Evolutionary conservation across 495 filamentous ascomycete genomes (phyloP), one percentile per base, ranked within the genome.

Genomic region (Aspergillus indologenus): DNA sequence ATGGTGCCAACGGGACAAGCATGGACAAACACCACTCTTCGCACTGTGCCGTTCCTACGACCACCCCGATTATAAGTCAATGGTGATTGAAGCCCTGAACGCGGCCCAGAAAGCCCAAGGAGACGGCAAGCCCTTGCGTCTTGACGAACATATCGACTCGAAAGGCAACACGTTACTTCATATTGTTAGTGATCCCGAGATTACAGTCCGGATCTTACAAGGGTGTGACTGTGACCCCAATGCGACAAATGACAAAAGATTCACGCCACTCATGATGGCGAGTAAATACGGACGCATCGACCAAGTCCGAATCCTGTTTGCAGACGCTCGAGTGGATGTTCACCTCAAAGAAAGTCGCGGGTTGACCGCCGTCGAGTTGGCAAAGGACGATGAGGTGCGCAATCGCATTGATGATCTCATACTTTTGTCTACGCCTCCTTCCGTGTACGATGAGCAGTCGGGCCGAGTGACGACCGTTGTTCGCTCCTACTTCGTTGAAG

Each of bases 271-370:
- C 53, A 99, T 99, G 95, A 90, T 98, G 56, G 93, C 92, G n/a
- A 96, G 92, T 79, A 99, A 99, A 73, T 99, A 96, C 65, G 94
- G 93, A 22, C 84, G 95, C 47, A 88, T 96, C 18, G 94, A 97
- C 61, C 88, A 92, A 80, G 93, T 99, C 7, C 83, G 92, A 57
- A 86, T 86, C 17, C 79, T 99, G 14, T 97, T 96, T 67, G 81
- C 84, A 49, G 95, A 98, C 69, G 81, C 90, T 17, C 79, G 95
- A 57, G 91, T 97, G 5, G 95, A 99, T 69, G 74, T 91, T 1
- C 83, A 86, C 34, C 85, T 91, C 23, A 91, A 89, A 68, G 95
- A 99, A 62, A 70, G 89, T 14, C 85, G 95, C 53, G 95, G 95
- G 1, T 78, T 99, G 65, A 97, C 93, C 23, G 95, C 95, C 2